A percentile compares a stretch with the other conserved stretches of the same genome.
phyloP scores from a whole-genome alignment of 1,284 basidiomycete genomes.

The Bondarzewia mesenterica region DNA sequence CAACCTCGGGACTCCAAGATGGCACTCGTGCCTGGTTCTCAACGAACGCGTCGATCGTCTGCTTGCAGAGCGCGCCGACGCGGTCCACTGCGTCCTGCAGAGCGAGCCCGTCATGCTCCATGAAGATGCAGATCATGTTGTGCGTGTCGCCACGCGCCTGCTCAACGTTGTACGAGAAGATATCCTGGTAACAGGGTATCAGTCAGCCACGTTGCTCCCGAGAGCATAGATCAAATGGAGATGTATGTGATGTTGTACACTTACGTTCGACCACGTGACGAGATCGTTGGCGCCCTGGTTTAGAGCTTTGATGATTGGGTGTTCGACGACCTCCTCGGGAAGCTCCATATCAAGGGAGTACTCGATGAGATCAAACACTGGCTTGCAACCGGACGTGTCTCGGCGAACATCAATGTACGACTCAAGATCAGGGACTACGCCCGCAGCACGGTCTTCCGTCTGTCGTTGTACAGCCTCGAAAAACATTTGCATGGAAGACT shows the following conservation, averaged over 20 bases:
- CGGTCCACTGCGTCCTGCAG: conserved; percentile 34
- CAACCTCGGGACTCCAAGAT: conserved; percentile 29
- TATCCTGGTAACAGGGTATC: conserved; percentile 22
- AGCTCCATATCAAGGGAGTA: conserved; percentile 31
- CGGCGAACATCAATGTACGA: conserved; percentile 28
- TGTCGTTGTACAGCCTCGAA: conserved; percentile 30
- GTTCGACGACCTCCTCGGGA: conserved; percentile 28
- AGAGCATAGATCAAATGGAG: not conserved
- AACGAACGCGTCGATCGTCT: conserved; percentile 29
- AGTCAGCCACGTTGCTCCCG: not conserved
- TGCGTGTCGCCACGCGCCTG: conserved; percentile 34
- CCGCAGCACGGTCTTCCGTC: conserved; percentile 23
- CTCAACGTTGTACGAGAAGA: conserved; percentile 37
- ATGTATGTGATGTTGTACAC: conserved; percentile 14
- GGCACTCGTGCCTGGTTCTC: conserved; percentile 24
- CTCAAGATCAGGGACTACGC: conserved; percentile 27
- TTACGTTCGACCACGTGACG: conserved; percentile 34
- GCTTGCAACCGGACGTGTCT: conserved; percentile 28
- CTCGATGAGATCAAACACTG: conserved; percentile 32
- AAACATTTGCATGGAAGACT: conserved; percentile 27
- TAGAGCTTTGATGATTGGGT: conserved; percentile 27
- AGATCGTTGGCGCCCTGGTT: conserved; percentile 32
- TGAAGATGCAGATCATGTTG: conserved; percentile 33
- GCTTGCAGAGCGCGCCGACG: conserved; percentile 29
- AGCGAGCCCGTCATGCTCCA: conserved; percentile 24